Conservation (phyloP, 257 asterid species). For the Sherardia arvensis region DNA sequence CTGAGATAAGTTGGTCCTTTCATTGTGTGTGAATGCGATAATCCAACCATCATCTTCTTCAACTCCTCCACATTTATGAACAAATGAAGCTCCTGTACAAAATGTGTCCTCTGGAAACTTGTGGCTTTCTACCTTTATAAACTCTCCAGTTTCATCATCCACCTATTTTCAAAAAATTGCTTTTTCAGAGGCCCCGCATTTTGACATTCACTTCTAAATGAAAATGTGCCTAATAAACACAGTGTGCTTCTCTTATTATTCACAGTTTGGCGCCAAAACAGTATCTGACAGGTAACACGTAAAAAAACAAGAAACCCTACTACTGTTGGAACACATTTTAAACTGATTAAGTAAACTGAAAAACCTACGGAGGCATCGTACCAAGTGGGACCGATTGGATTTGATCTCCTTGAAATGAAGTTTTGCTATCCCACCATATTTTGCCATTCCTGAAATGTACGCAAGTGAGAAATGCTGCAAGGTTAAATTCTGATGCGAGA, state of each 20-base stretch:
- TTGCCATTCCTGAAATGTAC: conserved; percentile 38
- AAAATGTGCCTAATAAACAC: no score
- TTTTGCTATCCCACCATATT: conserved; percentile 60
- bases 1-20: conserved; percentile 36
- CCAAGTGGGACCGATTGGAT: conserved; percentile 6
- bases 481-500: neutral
- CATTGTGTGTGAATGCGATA: conserved; percentile 38
- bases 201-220: no score
- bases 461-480: neutral
- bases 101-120: conserved; percentile 38
- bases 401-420: no score
- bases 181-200: no score
- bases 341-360: no score
- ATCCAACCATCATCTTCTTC: conserved; percentile 68
- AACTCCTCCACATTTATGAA: conserved; percentile 24
- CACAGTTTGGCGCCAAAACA: no score
- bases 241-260: neutral
- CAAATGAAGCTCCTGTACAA: conserved; percentile 52
- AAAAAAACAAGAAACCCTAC: no score
- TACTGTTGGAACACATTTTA: no score
- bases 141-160: conserved; percentile 8
- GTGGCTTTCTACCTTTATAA: conserved; percentile 36
- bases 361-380: conserved; percentile 2
- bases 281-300: no score
- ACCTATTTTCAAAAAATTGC: conserved; percentile 5